phyloP scores from a whole-genome alignment of 2,329 filamentous ascomycete genomes.

The Reticulascus tulasneorum region DNA sequence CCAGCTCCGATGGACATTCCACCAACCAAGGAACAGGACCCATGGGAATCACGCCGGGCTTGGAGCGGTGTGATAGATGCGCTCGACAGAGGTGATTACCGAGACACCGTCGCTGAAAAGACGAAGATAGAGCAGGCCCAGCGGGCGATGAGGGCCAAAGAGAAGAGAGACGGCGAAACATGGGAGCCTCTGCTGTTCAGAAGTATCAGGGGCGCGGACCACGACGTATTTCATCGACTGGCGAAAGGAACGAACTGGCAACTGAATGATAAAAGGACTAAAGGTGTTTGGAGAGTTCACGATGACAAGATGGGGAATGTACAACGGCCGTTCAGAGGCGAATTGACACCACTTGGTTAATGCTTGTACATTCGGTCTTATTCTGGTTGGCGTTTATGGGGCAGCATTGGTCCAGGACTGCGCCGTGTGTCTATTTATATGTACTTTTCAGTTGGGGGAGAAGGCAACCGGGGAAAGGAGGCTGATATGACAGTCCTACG shows the following conservation, averaged over 20 bases:
- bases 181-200: slow-evolving; percentile 39
- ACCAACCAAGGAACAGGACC: slow-evolving; percentile 67
- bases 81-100: slow-evolving; percentile 71
- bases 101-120: slow-evolving; percentile 67
- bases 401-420: too few relatives aligned
- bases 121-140: slow-evolving; percentile 78
- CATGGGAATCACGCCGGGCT: slow-evolving; percentile 74
- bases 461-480: too few relatives aligned
- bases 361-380: too few relatives aligned
- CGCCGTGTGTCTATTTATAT: too few relatives aligned
- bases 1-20: slow-evolving; percentile 29
- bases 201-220: slow-evolving; percentile 19
- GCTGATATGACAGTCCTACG: too few relatives aligned
- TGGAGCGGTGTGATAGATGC: slow-evolving; percentile 75
- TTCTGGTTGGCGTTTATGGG: too few relatives aligned
- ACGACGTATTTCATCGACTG: slow-evolving; percentile 26
- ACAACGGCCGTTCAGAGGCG: slow-evolving; percentile 28
- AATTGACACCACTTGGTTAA: slow-evolving; percentile 26
- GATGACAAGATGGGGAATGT: slow-evolving; percentile 16
- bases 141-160: slow-evolving; percentile 66
- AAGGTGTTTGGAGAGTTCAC: slow-evolving; percentile 34
- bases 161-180: slow-evolving; percentile 45
- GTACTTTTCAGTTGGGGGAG: too few relatives aligned
- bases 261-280: slow-evolving; percentile 29
- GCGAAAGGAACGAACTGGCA: slow-evolving; percentile 22